Percentiles rank a stretch among this genome's conserved stretches.
phyloP scores from a whole-genome alignment of 2,329 filamentous ascomycete genomes.

The Cladophialophora carrionii region DNA sequence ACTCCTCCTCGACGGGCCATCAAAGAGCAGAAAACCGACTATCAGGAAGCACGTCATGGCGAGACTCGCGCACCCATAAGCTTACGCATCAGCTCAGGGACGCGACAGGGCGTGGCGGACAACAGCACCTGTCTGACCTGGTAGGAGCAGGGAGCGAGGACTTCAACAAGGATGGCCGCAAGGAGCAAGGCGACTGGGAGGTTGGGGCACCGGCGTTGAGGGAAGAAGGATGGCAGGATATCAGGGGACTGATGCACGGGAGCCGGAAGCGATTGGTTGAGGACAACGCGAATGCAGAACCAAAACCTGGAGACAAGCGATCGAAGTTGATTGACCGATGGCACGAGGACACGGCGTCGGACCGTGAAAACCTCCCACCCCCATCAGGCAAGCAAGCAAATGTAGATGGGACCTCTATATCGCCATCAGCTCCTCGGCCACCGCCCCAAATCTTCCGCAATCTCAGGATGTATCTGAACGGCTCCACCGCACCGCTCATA shows the following conservation, averaged over 20 bases:
- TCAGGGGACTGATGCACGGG: conserved; percentile 53
- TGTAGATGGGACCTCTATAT: neutral
- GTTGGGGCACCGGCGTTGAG: conserved; percentile 46
- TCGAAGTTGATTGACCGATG: conserved; percentile 5
- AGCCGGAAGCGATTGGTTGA: conserved; percentile 47
- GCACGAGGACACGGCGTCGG: neutral
- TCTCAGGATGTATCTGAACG: conserved; percentile 81
- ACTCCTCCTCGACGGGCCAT: conserved; percentile 75
- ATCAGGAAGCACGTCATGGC: conserved; percentile 69
- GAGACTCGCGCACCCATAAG: conserved; percentile 69
- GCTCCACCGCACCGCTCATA: conserved; percentile 76
- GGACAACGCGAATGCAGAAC: conserved; percentile 5
- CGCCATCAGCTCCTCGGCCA: neutral
- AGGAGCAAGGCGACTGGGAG: conserved; percentile 58
- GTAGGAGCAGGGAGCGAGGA: conserved; percentile 66
- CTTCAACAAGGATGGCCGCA: conserved; percentile 55
- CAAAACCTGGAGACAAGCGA: conserved; percentile 24
- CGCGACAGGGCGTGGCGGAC: conserved; percentile 61
- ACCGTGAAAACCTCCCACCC: neutral
- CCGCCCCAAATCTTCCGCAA: conserved; percentile 65
- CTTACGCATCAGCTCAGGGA: conserved; percentile 69
- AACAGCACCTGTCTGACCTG: conserved; percentile 63
- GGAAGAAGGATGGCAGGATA: conserved; percentile 45
- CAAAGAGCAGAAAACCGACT: conserved; percentile 72
- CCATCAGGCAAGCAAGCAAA: conserved; percentile 15